Conservation (phyloP, 192 early-diverging fungal genomes). For the Coemansia sp. region DNA sequence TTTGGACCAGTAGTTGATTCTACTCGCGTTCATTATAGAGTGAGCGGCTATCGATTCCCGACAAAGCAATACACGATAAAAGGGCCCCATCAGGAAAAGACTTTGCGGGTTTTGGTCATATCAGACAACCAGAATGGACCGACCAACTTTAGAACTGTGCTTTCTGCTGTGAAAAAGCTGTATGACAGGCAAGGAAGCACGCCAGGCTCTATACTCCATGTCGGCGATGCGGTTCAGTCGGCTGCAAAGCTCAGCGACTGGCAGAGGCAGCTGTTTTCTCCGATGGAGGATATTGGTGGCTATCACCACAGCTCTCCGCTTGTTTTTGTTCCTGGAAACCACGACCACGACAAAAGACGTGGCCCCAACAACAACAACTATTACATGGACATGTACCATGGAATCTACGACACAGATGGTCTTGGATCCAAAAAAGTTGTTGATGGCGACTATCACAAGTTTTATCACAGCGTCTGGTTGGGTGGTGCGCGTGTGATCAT, state of each 20-base stretch:
- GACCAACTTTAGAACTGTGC: constrained; percentile 23
- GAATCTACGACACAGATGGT: constrained; percentile 22
- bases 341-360: constrained; percentile 64
- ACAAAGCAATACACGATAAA: constrained; percentile 26
- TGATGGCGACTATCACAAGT: constrained; percentile 42
- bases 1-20: constrained; percentile 29
- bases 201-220: constrained; percentile 64
- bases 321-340: constrained; percentile 76
- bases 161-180: constrained; percentile 6
- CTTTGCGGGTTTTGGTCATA: constrained; percentile 34
- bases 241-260: constrained; percentile 62
- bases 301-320: constrained; percentile 61
- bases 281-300: constrained; percentile 57
- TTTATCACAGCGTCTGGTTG: constrained; percentile 48
- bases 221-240: constrained; percentile 69
- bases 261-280: constrained; percentile 69
- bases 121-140: constrained; percentile 50
- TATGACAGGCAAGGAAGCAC: neutral
- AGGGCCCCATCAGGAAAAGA: constrained; percentile 4
- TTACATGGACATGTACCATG: constrained; percentile 52
- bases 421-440: constrained; percentile 9
- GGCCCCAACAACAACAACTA: constrained; percentile 55
- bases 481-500: constrained; percentile 67
- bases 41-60: constrained; percentile 20
- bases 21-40: constrained; percentile 26